phyloP scores from a whole-genome alignment of 495 filamentous ascomycete species.

The Evernia prunastri region DNA sequence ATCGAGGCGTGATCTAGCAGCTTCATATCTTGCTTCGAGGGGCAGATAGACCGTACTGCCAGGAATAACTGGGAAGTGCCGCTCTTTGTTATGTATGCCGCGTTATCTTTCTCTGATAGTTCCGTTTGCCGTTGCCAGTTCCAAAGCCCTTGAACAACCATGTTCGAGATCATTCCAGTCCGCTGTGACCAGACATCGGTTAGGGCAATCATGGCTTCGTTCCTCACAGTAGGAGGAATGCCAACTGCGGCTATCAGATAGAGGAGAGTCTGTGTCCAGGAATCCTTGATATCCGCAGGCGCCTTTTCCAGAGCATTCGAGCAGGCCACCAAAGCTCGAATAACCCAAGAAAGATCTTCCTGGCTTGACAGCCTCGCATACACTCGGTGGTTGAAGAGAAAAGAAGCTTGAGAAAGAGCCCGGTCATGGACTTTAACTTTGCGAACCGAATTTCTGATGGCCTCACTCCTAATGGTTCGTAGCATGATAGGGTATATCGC shows the following conservation, averaged over 20 bases:
- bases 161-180: constrained; percentile 47
- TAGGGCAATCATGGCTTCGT: constrained; percentile 51
- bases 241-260: constrained; percentile 60
- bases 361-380: constrained; percentile 68
- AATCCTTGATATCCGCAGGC: constrained; percentile 38
- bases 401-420: constrained; percentile 61
- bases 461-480: constrained; percentile 22
- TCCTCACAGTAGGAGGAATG: constrained; percentile 52
- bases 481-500: constrained; percentile 45
- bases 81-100: constrained; percentile 61
- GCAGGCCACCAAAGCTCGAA: constrained; percentile 60
- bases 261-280: constrained; percentile 78
- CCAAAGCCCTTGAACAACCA: constrained; percentile 72
- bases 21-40: constrained; percentile 33
- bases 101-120: constrained; percentile 66
- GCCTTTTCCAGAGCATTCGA: constrained; percentile 39
- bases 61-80: constrained; percentile 52
- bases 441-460: constrained; percentile 41
- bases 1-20: constrained; percentile 32
- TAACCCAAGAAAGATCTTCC: constrained; percentile 70
- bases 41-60: constrained; percentile 66
- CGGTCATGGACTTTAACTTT: constrained; percentile 56
- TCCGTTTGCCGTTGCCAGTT: constrained; percentile 64
- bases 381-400: constrained; percentile 60
- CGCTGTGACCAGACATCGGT: constrained; percentile 51